phyloP scores from a whole-genome alignment of 352 stramenopile species.

The Pythium pyrilobum region DNA sequence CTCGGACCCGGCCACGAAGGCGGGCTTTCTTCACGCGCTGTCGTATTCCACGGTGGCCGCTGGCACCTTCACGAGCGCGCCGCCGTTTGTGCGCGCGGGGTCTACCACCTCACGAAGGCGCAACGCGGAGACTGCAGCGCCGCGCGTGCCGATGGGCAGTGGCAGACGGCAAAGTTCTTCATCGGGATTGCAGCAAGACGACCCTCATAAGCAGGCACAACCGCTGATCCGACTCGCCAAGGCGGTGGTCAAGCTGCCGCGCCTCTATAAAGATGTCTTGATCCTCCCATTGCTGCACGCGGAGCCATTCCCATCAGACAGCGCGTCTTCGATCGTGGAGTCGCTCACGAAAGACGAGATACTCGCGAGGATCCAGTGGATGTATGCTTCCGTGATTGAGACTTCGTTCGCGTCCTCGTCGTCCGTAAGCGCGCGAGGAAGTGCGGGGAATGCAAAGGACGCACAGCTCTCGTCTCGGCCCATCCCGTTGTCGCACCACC shows the following conservation, averaged over 20 bases:
- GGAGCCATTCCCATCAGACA: constrained; percentile 15
- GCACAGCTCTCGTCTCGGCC: too few species aligned
- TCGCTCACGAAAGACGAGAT: constrained; percentile 29
- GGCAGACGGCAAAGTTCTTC: constrained; percentile 20
- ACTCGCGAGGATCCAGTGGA: constrained; percentile 25
- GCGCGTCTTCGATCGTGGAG: constrained; percentile 16
- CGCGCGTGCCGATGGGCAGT: constrained; percentile 15
- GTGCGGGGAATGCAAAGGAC: too few species aligned
- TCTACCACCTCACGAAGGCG: background rate
- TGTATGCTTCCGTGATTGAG: constrained; percentile 23
- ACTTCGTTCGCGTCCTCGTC: constrained; percentile 2
- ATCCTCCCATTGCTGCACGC: constrained; percentile 16
- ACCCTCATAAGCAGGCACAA: background rate
- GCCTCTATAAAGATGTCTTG: constrained; percentile 27
- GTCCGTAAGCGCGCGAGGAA: background rate
- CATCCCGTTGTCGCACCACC: constrained; percentile 1
- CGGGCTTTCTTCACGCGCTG: constrained; percentile 28
- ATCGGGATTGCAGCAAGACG: background rate
- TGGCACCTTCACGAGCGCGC: constrained; percentile 9
- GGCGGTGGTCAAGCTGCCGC: constrained; percentile 26
- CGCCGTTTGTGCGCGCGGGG: constrained; percentile 17
- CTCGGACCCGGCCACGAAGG: background rate
- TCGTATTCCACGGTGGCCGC: constrained; percentile 39
- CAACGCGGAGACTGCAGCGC: constrained; percentile 3
- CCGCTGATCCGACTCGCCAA: constrained; percentile 27